Conservation (phyloP, 2,329 filamentous ascomycete species). For the Grosmannia huntii region DNA sequence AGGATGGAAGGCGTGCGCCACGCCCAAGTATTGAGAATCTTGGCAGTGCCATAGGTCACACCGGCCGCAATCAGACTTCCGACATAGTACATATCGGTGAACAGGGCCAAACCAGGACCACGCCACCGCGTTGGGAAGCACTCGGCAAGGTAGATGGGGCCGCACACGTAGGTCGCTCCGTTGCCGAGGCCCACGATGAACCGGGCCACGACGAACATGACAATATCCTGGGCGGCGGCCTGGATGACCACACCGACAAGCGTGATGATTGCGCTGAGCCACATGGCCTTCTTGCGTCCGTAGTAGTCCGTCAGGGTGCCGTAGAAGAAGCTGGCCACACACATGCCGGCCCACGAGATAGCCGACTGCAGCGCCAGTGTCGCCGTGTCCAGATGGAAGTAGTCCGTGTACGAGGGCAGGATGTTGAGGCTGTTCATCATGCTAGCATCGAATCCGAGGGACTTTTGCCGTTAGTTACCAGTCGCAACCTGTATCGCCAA, state of each 20-base stretch:
- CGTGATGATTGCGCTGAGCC: constrained; percentile 1
- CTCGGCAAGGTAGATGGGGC: constrained; percentile 48
- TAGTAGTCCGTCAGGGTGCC: constrained; percentile 13
- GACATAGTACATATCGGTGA: constrained; percentile 35
- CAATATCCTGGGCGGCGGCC: constrained; percentile 18
- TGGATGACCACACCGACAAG: constrained; percentile 12
- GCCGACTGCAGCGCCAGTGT: constrained; percentile 11
- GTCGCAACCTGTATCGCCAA: neutral
- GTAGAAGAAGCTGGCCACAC: constrained; percentile 10
- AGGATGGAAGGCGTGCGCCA: neutral
- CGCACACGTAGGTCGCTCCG: constrained; percentile 45
- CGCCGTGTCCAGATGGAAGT: constrained; percentile 20
- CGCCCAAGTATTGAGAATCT: constrained; percentile 24
- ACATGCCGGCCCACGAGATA: constrained; percentile 11
- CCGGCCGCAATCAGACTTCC: constrained; percentile 29
- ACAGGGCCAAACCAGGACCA: neutral
- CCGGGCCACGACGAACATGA: constrained; percentile 49
- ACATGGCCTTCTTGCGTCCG: constrained; percentile 14
- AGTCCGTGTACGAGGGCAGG: constrained; percentile 20
- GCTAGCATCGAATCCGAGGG: neutral
- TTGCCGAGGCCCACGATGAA: constrained; percentile 50
- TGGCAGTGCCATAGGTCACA: constrained; percentile 32
- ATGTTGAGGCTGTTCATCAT: constrained; percentile 16
- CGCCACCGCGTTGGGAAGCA: neutral
- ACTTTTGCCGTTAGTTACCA: neutral